Percentiles rank a stretch among this genome's conserved stretches.
Conservation (phyloP, 345 rosid genomes). For the Eucalyptus shirleyi region DNA sequence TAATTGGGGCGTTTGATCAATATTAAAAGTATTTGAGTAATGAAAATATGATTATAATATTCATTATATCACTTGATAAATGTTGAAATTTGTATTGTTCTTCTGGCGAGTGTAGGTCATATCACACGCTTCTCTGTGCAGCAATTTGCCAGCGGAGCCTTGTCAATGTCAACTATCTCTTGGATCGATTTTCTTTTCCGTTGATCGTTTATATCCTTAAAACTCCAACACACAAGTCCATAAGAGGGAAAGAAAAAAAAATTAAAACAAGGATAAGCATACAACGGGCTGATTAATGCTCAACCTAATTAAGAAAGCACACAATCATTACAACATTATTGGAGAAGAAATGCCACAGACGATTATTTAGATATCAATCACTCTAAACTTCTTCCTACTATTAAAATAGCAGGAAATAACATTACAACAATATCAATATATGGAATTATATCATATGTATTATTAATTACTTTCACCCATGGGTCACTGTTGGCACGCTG, state of each 20-base stretch:
- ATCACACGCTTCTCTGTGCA: too few species aligned
- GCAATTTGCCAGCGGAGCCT: too few species aligned
- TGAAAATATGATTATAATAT: too few species aligned
- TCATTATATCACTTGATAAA: too few species aligned
- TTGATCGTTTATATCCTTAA: fast-evolving
- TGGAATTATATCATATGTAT: not conserved
- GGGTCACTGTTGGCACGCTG: not conserved
- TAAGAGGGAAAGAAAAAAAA: too few species aligned
- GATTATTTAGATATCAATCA: not conserved
- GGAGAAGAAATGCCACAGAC: not conserved
- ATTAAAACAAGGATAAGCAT: not conserved
- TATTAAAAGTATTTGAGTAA: too few species aligned
- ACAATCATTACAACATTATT: not conserved
- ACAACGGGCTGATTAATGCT: not conserved
- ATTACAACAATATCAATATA: not conserved
- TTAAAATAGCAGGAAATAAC: not conserved
- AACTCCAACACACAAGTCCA: not conserved
- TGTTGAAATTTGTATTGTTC: too few species aligned
- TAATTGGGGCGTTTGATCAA: fast-evolving
- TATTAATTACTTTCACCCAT: not conserved
- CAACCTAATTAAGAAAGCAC: not conserved
- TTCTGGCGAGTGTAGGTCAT: too few species aligned
- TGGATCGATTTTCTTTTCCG: not conserved
- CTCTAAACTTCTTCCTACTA: not conserved
- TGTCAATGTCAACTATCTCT: too few species aligned